These are phyloP conservation scores for Coelastrella sp. DNA, from an alignment of 139 green algal species.

Conservation along the genomic window DNA sequence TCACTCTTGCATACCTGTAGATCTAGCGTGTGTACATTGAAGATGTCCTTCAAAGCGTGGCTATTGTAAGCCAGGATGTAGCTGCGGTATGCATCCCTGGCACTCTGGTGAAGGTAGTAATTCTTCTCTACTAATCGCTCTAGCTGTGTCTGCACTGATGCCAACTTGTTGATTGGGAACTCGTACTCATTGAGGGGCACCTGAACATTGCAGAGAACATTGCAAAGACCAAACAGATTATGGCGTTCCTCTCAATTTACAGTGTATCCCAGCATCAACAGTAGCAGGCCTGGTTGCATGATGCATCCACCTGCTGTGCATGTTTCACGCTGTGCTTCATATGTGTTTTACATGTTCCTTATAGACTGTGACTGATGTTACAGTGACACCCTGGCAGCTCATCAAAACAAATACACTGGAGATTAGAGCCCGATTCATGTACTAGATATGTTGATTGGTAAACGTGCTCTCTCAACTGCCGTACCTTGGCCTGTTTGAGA, in stretches of 20 bases:
- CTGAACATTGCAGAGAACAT: constrained; percentile 36
- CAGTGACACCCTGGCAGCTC: too few species aligned
- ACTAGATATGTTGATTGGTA: too few species aligned
- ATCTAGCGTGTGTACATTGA: constrained; percentile 98
- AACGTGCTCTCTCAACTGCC: too few species aligned
- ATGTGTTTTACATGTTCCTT: too few species aligned
- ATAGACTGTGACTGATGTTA: too few species aligned
- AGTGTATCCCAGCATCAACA: too few species aligned
- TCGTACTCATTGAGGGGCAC: constrained; percentile 99
- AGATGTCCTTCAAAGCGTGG: constrained; percentile 96
- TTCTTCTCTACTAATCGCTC: constrained; percentile 99
- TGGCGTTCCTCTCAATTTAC: too few species aligned
- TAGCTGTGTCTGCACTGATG: constrained; percentile 97
- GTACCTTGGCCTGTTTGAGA: constrained; percentile 80
- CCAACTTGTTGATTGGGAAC: constrained; percentile 95
- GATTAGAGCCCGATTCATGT: too few species aligned
- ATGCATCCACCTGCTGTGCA: too few species aligned
- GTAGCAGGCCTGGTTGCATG: too few species aligned
- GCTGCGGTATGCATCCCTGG: constrained; percentile 80
- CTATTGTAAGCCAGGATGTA: constrained; percentile 98
- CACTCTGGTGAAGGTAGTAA: constrained; percentile 96
- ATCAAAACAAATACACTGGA: too few species aligned
- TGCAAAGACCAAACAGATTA: background rate
- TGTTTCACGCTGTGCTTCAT: too few species aligned
- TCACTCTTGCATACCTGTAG: constrained; percentile 57